Conservation (phyloP, 1,284 basidiomycete genomes). For the Ganoderma resinaceum region DNA sequence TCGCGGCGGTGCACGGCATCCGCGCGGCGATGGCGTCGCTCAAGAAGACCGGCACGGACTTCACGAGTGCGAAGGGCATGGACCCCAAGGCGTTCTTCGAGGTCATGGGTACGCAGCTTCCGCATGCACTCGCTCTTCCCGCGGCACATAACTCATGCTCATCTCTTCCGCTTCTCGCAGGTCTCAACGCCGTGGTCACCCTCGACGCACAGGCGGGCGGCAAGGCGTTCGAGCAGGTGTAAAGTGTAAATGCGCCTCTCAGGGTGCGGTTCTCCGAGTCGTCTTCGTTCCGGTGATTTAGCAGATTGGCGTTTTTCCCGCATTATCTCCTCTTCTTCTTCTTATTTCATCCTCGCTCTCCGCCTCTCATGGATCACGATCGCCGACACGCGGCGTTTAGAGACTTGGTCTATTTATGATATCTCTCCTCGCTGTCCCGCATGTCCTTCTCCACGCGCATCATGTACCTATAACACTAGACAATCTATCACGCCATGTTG, state of each 20-base stretch:
- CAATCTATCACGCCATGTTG: background rate
- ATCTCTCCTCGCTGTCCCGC: background rate
- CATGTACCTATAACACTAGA: background rate
- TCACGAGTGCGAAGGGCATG: constrained; percentile 72
- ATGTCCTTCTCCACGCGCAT: background rate
- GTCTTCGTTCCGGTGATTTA: background rate
- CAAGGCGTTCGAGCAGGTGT: constrained; percentile 59
- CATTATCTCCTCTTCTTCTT: background rate
- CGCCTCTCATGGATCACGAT: background rate
- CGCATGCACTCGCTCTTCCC: too few species aligned
- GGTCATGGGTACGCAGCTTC: constrained; percentile 60
- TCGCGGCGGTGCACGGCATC: constrained; percentile 75
- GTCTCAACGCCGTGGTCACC: constrained; percentile 61
- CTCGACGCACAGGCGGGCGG: constrained; percentile 70
- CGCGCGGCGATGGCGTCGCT: constrained; percentile 76
- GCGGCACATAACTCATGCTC: background rate
- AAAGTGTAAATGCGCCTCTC: constrained; percentile 45
- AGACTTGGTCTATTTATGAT: background rate
- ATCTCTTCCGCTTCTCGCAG: constrained; percentile 37
- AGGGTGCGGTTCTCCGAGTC: background rate
- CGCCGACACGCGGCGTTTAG: background rate
- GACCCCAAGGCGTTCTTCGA: constrained; percentile 80
- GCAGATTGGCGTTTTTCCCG: background rate
- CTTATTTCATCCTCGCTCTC: background rate
- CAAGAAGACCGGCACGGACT: constrained; percentile 80